A percentile compares a stretch with the other conserved stretches of the same genome.
Conservation (phyloP, 257 asterid species). For the Pogostemon cablin region DNA sequence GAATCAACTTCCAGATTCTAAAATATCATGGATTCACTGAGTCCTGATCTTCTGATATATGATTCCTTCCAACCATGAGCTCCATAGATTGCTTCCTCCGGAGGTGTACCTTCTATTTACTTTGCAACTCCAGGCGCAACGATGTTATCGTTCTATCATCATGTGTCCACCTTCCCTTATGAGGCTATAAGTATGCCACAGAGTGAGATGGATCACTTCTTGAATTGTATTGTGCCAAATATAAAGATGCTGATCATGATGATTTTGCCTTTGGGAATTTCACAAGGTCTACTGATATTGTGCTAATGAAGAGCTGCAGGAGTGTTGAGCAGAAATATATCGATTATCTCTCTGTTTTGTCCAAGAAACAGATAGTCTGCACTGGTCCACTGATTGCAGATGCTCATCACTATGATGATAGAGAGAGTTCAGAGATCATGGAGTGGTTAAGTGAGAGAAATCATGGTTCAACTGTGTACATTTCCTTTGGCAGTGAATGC, state of each 20-base stretch:
- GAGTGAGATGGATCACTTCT: not conserved
- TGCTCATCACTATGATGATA: not conserved
- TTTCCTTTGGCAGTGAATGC: conserved; percentile 49
- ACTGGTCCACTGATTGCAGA: conserved; percentile 39
- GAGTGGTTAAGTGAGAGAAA: conserved; percentile 40
- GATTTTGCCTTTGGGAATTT: conserved; percentile 28
- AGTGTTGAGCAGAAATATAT: conserved; percentile 41
- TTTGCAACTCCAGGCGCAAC: conserved; percentile 43
- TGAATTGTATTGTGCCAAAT: not conserved
- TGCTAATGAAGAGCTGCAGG: conserved; percentile 33
- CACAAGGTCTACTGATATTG: conserved; percentile 33
- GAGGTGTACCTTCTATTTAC: conserved; percentile 37
- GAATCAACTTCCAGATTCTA: conserved; percentile 35
- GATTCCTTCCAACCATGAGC: conserved; percentile 61
- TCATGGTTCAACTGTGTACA: conserved; percentile 31
- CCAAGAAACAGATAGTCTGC: conserved; percentile 31
- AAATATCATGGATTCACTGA: conserved; percentile 28
- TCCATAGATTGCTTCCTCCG: conserved; percentile 40
- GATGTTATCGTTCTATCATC: conserved; percentile 34
- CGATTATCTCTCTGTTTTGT: conserved; percentile 30
- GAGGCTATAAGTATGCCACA: conserved; percentile 34
- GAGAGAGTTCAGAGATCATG: conserved; percentile 23
- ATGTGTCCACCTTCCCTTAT: conserved; percentile 41
- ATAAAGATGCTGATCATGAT: conserved; percentile 18
- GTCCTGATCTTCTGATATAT: conserved; percentile 47